Percentiles rank a stretch among this genome's conserved stretches.
phyloP scores from a whole-genome alignment of 306 rosid species.

The Prunus armeniaca region DNA sequence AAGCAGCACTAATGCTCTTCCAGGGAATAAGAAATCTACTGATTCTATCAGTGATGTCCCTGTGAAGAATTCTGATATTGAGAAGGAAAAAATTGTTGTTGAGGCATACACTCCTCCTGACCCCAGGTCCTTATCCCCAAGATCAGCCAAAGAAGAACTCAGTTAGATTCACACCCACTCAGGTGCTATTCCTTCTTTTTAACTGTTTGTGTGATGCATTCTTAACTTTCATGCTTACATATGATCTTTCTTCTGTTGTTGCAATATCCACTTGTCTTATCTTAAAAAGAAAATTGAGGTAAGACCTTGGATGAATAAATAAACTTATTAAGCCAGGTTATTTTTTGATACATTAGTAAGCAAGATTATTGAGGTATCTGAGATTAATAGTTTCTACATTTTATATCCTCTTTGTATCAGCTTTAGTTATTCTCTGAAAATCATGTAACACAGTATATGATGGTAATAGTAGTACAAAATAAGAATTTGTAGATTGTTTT shows the following conservation, averaged over 20 bases:
- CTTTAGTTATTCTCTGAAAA: background rate
- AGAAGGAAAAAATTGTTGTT: constrained; percentile 59
- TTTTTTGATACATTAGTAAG: background rate
- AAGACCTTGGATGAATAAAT: background rate
- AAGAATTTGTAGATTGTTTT: background rate
- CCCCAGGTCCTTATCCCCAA: constrained; percentile 97
- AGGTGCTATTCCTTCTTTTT: constrained; percentile 51
- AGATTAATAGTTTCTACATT: background rate
- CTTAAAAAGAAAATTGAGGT: background rate
- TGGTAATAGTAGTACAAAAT: background rate
- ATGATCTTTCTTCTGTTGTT: background rate
- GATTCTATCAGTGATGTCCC: constrained; percentile 38
- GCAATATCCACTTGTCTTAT: background rate
- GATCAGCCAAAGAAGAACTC: constrained; percentile 95
- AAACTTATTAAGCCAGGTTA: background rate
- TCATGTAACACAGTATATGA: background rate
- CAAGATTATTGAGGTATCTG: background rate
- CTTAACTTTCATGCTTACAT: background rate
- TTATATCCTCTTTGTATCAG: background rate
- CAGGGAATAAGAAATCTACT: constrained; percentile 40
- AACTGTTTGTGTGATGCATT: background rate
- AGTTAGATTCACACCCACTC: constrained; percentile 88
- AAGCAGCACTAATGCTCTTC: constrained; percentile 49
- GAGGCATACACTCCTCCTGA: constrained; percentile 92
- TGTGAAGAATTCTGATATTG: constrained; percentile 38